These are phyloP conservation scores for Neurospora hispaniola DNA, from an alignment of 495 filamentous ascomycete species.

Conservation along the genomic window DNA sequence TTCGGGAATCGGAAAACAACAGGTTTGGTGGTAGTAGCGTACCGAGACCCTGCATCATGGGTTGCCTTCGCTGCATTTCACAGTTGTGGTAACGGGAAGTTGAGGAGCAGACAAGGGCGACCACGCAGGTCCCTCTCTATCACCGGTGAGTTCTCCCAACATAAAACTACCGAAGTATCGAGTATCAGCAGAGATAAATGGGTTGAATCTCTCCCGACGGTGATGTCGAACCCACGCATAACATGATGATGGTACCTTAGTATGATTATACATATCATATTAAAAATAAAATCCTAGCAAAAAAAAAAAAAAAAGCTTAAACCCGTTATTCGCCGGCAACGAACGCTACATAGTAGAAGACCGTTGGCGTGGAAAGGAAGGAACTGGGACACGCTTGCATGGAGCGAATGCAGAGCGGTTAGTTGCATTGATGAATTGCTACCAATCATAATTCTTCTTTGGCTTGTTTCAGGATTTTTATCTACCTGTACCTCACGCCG, in stretches of 20 bases:
- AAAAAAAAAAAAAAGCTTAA: no score
- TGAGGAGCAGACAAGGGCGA: constrained; percentile 7
- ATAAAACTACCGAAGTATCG: not conserved
- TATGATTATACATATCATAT: no score
- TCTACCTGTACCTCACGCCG: not conserved
- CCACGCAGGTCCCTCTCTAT: not conserved
- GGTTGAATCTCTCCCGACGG: not conserved
- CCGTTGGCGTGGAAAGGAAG: not conserved
- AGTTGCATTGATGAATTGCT: constrained; percentile 19
- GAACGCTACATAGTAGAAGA: not conserved
- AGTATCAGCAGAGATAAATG: not conserved
- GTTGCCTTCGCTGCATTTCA: constrained; percentile 15
- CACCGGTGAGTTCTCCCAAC: not conserved
- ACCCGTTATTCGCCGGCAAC: not conserved
- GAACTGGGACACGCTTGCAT: constrained; percentile 21
- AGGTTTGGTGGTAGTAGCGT: not conserved
- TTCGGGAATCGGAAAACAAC: not conserved
- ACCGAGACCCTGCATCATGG: not conserved
- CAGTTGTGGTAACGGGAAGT: constrained; percentile 11
- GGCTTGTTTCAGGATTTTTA: constrained; percentile 20
- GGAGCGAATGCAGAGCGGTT: constrained; percentile 31
- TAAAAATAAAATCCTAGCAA: no score
- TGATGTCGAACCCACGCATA: not conserved
- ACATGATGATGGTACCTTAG: not conserved
- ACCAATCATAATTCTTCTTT: constrained; percentile 17